Base-by-base conservation (phyloP, 1,284 basidiomycete genomes). In the Moniliophthora roreri region DNA sequence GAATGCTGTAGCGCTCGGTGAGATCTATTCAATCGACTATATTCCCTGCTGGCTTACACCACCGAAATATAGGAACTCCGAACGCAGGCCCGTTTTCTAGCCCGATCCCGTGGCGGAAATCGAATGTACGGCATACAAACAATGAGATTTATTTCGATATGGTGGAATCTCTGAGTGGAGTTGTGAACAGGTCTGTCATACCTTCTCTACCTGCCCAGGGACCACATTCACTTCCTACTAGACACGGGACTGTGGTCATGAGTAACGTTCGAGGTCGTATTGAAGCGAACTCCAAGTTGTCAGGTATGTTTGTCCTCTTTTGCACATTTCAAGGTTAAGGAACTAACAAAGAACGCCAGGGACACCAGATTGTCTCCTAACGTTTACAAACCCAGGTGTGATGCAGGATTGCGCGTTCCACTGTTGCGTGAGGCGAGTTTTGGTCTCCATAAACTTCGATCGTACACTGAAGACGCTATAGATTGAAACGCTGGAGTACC, bases 111-210 rank as follows among this genome's bases (percentile, higher is more conserved):
- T 98, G 95, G 95, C 81, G 96, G 48, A 90, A 91, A 62, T 81
- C 88, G 2, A 91, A 91, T 2, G 77, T 96, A 38, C 80, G 87
- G 52, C 91, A 98, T 67, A 84, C 88, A 37, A 90, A 84, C 69
- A 97, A 98, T 67, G 95, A 98, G 70, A 89, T 98, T 32, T 94
- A 93, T 68, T 93, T 98, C 66, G 95, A 98, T 66, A 81, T 97
- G 54, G 79, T 84, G 3, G 95, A 98, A 69, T 84, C 88, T 50
- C 76, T 98, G 52, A 86, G 85, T 58, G 89, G 90, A 2, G 83
- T 95, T 44, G 84, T 97, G 24, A 93, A 92, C 67, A 88, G 86
- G 87, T 91, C 41, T 20, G 40, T 28, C 41, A 42, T 18, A 38
- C 24, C 36, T 8, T 50, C 6, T 5, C 36, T 11, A 24, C 47